Percentiles rank a stretch among this genome's conserved stretches.
Evolutionary conservation across 1,139 yeast species (phyloP).

Genomic region (Diutina pseudorugosa): DNA sequence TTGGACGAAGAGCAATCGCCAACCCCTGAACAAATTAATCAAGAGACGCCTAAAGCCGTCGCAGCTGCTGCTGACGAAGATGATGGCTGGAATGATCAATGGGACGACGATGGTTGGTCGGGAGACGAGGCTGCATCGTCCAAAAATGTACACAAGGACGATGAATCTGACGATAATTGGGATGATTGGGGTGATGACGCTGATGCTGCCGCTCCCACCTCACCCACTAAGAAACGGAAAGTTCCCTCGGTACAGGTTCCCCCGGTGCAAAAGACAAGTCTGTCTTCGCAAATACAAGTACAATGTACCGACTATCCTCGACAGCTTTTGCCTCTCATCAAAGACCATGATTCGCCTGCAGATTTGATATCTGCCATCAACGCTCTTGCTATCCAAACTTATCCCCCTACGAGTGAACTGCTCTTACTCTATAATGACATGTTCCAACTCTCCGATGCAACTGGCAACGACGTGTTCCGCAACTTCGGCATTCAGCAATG

Average conservation of each 20-base stretch:
- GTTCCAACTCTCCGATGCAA: not conserved
- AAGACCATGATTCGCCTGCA: not conserved
- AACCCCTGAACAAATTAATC: not conserved
- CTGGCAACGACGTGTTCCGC: not conserved
- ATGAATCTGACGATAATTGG: not conserved
- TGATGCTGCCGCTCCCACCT: not conserved
- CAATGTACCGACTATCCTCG: not conserved
- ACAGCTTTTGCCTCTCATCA: not conserved
- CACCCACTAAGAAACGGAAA: not conserved
- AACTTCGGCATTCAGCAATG: not conserved
- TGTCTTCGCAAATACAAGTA: not conserved
- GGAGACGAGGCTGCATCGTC: not conserved
- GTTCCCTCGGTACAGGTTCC: no score
- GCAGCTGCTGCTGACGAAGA: not conserved
- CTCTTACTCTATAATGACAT: not conserved
- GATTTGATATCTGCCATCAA: not conserved
- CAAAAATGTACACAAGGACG: not conserved
- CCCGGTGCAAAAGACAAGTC: not conserved
- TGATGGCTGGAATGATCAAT: not conserved
- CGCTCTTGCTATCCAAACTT: not conserved
- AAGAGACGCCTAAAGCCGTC: not conserved
- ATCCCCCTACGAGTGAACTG: not conserved
- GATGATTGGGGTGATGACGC: not conserved
- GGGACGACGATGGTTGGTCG: constrained; percentile 2
- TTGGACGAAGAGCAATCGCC: not conserved